phyloP scores from a whole-genome alignment of 2,329 filamentous ascomycete genomes.

The Phoma sp. region DNA sequence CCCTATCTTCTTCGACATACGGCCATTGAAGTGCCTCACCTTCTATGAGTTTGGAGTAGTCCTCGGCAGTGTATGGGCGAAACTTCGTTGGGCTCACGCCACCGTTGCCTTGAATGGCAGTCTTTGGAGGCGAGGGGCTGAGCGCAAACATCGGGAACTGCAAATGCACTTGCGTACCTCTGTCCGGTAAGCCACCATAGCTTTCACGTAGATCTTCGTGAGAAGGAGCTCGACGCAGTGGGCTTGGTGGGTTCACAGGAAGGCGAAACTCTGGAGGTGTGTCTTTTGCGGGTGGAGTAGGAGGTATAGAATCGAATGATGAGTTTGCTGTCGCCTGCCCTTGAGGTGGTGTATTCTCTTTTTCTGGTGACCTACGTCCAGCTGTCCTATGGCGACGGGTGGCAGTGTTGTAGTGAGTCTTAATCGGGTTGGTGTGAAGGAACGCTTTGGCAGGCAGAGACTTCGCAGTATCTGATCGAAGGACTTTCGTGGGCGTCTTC shows the following conservation, averaged over 20 bases:
- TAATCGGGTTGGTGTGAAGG: conserved; percentile 18
- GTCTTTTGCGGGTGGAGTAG: conserved; percentile 55
- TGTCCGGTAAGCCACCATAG: conserved; percentile 16
- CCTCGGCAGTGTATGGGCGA: conserved; percentile 32
- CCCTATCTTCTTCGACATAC: conserved; percentile 14
- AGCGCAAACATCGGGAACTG: conserved; percentile 26
- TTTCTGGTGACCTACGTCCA: conserved; percentile 19
- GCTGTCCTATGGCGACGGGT: conserved; percentile 1
- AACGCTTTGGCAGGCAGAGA: conserved; percentile 33
- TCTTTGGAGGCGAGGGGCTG: conserved; percentile 20
- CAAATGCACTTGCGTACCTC: conserved; percentile 18
- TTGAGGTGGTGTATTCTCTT: conserved; percentile 13
- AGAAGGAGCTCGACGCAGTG: conserved; percentile 27
- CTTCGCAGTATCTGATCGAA: conserved; percentile 35
- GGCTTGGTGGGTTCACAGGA: conserved; percentile 17
- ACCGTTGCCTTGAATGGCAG: conserved; percentile 16
- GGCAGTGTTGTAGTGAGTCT: background rate
- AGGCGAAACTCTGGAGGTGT: conserved; percentile 46
- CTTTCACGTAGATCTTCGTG: conserved; percentile 24
- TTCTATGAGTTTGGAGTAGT: conserved; percentile 39
- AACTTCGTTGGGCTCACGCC: conserved; percentile 35
- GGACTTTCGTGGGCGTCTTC: conserved; percentile 22
- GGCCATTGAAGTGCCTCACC: conserved; percentile 29
- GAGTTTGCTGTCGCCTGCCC: conserved; percentile 3
- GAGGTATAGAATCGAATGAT: conserved; percentile 27